Conservation (phyloP, 1,139 yeast genomes). For the Pichia sp. region DNA sequence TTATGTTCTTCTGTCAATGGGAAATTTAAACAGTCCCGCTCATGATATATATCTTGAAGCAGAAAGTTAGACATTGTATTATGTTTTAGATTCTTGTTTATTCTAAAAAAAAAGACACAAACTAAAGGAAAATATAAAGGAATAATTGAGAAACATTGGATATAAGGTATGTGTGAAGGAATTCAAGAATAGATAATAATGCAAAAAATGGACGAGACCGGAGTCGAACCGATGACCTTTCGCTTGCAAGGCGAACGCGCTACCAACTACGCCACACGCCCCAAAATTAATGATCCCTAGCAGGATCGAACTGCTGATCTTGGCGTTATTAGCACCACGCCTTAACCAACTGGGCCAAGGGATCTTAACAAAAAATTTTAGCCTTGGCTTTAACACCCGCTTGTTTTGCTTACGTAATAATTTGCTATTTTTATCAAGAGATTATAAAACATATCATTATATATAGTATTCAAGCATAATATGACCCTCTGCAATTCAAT, state of each 20-base stretch:
- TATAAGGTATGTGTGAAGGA: background rate
- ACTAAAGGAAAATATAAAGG: background rate
- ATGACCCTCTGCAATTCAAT: too few species aligned
- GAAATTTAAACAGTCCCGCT: background rate
- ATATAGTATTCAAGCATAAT: too few species aligned
- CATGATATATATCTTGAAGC: slow-evolving; percentile 10
- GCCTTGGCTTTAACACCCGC: too few species aligned
- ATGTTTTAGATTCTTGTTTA: too few species aligned
- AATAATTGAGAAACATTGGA: too few species aligned
- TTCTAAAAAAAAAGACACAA: too few species aligned
- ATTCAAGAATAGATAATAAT: background rate
- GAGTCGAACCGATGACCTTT: slow-evolving; percentile 64
- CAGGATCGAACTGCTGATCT: slow-evolving; percentile 48
- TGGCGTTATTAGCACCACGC: slow-evolving; percentile 85
- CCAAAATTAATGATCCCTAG: slow-evolving; percentile 62
- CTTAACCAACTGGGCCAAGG: slow-evolving; percentile 91
- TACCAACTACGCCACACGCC: slow-evolving; percentile 74
- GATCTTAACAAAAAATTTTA: too few species aligned
- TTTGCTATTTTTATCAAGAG: too few species aligned
- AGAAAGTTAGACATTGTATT: slow-evolving; percentile 4
- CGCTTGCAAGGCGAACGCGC: slow-evolving; percentile 67
- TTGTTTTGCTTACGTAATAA: too few species aligned
- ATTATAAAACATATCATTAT: too few species aligned
- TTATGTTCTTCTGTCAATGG: background rate
- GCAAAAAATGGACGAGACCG: slow-evolving; percentile 50